A percentile compares a stretch with the other conserved stretches of the same genome.
Conservation (phyloP, 2,329 filamentous ascomycete species). For the Colletotrichum abscissum region DNA sequence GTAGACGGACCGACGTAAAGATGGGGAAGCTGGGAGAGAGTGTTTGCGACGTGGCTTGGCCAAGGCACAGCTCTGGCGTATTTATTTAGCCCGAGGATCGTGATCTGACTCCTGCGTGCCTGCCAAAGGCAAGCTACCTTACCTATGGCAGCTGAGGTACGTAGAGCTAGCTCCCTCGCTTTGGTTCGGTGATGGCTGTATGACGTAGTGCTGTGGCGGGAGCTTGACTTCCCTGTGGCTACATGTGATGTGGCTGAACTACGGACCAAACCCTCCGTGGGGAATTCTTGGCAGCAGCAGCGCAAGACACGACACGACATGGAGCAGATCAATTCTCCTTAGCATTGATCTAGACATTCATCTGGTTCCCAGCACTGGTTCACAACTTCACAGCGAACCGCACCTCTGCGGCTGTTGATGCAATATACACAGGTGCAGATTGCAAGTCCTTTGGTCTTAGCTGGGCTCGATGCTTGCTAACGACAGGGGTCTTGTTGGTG, state of each 20-base stretch:
- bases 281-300: background rate
- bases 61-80: background rate
- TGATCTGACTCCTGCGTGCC: conserved; percentile 29
- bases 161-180: conserved; percentile 22
- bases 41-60: background rate
- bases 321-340: too few relatives aligned
- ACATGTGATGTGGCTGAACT: conserved; percentile 13
- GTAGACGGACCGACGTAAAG: background rate
- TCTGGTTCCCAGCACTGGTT: background rate
- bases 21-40: background rate
- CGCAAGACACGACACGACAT: too few relatives aligned
- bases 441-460: background rate
- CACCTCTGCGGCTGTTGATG: background rate
- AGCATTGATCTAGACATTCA: background rate
- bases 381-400: background rate
- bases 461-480: background rate
- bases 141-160: background rate
- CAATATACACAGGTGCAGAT: background rate
- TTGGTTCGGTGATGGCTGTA: conserved; percentile 29
- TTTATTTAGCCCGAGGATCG: conserved; percentile 29
- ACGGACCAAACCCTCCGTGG: background rate
- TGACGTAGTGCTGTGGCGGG: conserved; percentile 30
- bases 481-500: background rate
- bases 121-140: conserved; percentile 10
- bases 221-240: background rate